Evolutionary conservation across 2,329 filamentous ascomycete genomes (phyloP), one percentile per base, ranked within the genome.

Genomic region (Pseudogymnoascus destructans): DNA sequence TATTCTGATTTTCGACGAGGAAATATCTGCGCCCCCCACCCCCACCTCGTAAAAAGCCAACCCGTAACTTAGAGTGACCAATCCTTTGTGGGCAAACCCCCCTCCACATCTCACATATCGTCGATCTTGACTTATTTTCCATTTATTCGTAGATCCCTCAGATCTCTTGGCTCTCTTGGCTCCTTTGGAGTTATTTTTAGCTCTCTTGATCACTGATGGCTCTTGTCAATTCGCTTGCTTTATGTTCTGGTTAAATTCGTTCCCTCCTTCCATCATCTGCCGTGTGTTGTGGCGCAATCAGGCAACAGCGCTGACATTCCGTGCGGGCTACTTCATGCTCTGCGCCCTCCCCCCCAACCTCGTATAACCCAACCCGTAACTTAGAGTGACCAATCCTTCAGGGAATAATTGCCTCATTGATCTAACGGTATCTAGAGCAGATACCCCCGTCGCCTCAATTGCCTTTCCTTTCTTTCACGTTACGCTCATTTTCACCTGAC

Each of bases 401-500:
- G 40, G 9, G 21, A 9, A 40, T 25, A 7, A 19, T n/a, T 46
- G 21, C 15, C 13, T 13, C 13, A 25, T 23, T 46, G 13, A 15
- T n/a, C 40, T 10, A 23, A 15, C 19, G 21, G 21, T 25, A n/a
- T 46, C n/a, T 23, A 11, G 38, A 23, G 11, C 9, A 11, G 36
- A 40, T 9, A 40, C 35, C 4, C 11, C 13, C 40, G 40, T 25
- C 11, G 7, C 7, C 40, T 21, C 40, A 46, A 25, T 25, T 46
- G 21, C 13, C 21, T 15, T 21, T 15, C 40, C 13, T n/a, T 46
- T 46, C 6, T 15, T 25, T 25, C 11, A n/a, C 19, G 11, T 8
- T n/a, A 9, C 40, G 6, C 11, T 25, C 7, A 46, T 46, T 25
- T 76, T 3, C 76, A 92, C 11, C 79, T 92, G 59, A 85, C 77